Evolutionary conservation across 257 asterid genomes (phyloP), one percentile per base, ranked within the genome.

Genomic region (Fraxinus excelsior): DNA sequence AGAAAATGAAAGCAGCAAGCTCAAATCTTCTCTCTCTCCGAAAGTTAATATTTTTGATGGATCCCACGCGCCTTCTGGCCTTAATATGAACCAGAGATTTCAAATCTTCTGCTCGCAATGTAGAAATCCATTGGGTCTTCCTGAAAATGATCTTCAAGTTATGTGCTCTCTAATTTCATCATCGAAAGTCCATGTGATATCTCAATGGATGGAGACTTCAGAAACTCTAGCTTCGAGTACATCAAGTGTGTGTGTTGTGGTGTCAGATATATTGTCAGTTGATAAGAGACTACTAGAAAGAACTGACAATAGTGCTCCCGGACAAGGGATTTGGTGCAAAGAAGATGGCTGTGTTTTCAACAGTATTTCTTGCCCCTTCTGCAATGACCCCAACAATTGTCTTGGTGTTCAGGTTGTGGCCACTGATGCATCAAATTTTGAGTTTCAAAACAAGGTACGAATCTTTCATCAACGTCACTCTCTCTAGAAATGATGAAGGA

Each of bases 331-430:
- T 86, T 96, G 99, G 99, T 96, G 97, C 86, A 90, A 87, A 78
- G 97, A 91, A 85, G 99, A 96, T 84, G 99, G 99, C 26, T 96
- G 99, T 62, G 99, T 96, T 28, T 96, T 79, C 83, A 86, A 82
- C 70, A 83, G 91, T 51, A 34, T 96, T 7, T 90, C 88, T 82
- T 96, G 99, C 82, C 97, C 98, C 56, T 90, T 87, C 75, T 96
- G 99, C 67, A 67, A 67, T 71, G 82, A 77, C 71, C 76, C 88
- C 19, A 80, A 79, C 66, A 84, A 81, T 79, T 91, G 96, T 74
- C 93, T 96, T 70, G 99, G 98, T 25, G 96, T 89, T 71, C 96
- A 89, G 78, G 96, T 93, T 78, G 89, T 86, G 83, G 99, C 99
- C 60, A 89, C 98, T 65, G 98, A 96, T 89, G 89, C 88, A 21